Percentiles rank a stretch among this genome's conserved stretches.
phyloP scores from a whole-genome alignment of 2,329 filamentous ascomycete genomes.

The Cercospora berteroae region DNA sequence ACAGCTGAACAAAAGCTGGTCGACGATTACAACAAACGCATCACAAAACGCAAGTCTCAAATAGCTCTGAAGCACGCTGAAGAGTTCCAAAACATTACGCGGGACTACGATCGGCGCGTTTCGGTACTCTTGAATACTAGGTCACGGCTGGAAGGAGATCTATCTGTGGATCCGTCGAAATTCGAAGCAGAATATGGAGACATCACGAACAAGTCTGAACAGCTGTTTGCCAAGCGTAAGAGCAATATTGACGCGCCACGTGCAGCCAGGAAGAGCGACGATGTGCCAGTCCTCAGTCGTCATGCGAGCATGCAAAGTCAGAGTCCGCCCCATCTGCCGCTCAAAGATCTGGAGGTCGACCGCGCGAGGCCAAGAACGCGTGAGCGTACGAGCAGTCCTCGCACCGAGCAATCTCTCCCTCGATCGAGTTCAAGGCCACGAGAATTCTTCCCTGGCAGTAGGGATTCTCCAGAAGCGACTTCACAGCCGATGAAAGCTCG shows the following conservation, averaged over 20 bases:
- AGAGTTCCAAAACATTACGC: slow-evolving; percentile 35
- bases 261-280: slow-evolving; percentile 16
- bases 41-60: slow-evolving; percentile 38
- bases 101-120: slow-evolving; percentile 38
- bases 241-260: slow-evolving; percentile 18
- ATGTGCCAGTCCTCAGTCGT: not conserved
- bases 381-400: slow-evolving; percentile 28
- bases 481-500: slow-evolving; percentile 24
- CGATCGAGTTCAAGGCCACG: slow-evolving; percentile 25
- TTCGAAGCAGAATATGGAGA: slow-evolving; percentile 37
- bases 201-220: slow-evolving; percentile 29
- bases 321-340: not conserved
- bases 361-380: slow-evolving; percentile 1
- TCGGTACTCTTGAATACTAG: slow-evolving; percentile 33
- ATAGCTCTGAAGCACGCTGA: slow-evolving; percentile 39
- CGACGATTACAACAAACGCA: slow-evolving; percentile 35
- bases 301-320: slow-evolving; percentile 1
- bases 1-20: slow-evolving; percentile 36
- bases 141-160: slow-evolving; percentile 35
- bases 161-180: slow-evolving; percentile 34
- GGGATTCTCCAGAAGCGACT: slow-evolving; percentile 25
- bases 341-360: not conserved
- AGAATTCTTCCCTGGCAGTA: slow-evolving; percentile 18
- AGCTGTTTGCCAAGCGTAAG: slow-evolving; percentile 29
- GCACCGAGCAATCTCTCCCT: slow-evolving; percentile 29